phyloP scores from a whole-genome alignment of 2,329 filamentous ascomycete genomes.

The Hypoxylon sp. region DNA sequence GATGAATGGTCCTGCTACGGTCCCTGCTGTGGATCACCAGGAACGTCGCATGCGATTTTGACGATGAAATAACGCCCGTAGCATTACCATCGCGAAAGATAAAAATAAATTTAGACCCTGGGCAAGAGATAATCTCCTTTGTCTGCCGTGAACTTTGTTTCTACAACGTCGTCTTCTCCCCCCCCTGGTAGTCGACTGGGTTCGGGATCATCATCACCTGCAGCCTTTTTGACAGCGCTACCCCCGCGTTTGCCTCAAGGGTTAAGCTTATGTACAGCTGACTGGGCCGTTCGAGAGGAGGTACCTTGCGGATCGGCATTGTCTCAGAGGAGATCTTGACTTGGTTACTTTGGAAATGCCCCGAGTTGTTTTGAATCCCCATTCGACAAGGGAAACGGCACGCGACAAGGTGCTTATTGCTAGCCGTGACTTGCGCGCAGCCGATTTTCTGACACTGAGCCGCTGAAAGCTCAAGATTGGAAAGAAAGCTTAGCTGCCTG shows the following conservation, averaged over 20 bases:
- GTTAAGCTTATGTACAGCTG: slow-evolving; percentile 17
- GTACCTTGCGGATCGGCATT: slow-evolving; percentile 25
- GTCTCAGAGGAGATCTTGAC: slow-evolving; percentile 21
- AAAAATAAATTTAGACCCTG: slow-evolving; percentile 32
- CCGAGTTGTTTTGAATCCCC: slow-evolving; percentile 22
- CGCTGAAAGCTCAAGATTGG: slow-evolving; percentile 23
- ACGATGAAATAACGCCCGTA: slow-evolving; percentile 14
- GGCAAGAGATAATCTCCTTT: slow-evolving; percentile 15
- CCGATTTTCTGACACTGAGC: slow-evolving; percentile 28
- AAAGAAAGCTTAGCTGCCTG: slow-evolving; percentile 25
- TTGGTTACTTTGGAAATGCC: slow-evolving; percentile 27
- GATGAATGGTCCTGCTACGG: slow-evolving; percentile 8
- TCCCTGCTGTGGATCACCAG: slow-evolving; percentile 10
- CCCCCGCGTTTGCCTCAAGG: slow-evolving; percentile 31
- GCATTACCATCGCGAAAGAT: slow-evolving; percentile 14
- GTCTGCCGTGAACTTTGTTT: slow-evolving; percentile 27
- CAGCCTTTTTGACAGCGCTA: slow-evolving; percentile 34
- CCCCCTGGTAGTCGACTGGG: slow-evolving; percentile 27
- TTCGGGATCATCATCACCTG: slow-evolving; percentile 36
- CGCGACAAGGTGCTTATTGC: slow-evolving; percentile 29
- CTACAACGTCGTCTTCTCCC: slow-evolving; percentile 14
- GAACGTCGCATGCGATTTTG: slow-evolving; percentile 15
- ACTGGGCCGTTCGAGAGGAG: slow-evolving; percentile 13
- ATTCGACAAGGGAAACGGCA: slow-evolving; percentile 30
- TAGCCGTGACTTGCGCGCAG: slow-evolving; percentile 33